Base-by-base conservation (phyloP, 495 filamentous ascomycete genomes). In the Xylaria scruposa region DNA sequence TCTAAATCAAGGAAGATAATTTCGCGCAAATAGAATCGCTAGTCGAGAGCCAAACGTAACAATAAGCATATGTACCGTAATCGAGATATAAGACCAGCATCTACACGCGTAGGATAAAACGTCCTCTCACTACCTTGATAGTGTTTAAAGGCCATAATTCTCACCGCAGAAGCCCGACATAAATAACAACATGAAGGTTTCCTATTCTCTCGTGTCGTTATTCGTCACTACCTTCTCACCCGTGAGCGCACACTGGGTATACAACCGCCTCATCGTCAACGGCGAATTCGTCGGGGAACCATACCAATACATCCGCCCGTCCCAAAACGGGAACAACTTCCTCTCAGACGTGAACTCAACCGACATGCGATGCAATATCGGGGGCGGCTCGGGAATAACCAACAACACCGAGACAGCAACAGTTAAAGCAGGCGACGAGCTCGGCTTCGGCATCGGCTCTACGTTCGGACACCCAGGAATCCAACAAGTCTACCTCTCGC, bases 341-440 rank as follows among this genome's bases (percentile, higher is more conserved):
- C 80, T 85, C 7, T 78, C 67, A 0, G 53, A 78, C 54, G 77
- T 81, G 7, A 79, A 75, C 58, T 74, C 68, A 12, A 77, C 76
- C 5, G 80, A 80, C 61, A 75, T 84, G 38, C 72, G 81, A 29
- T 84, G 82, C 73, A 82, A 78, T 31, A 70, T 68, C 7, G 73
- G 73, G 17, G 71, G 70, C 19, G 12, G 19, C 19, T 46, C 68
- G 3, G 58, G 58, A 15, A 0, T 38, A 4, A 1, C 29, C 26
- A 60, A 60, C 58, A 38, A 60, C 5, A 44, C 68, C 15, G 68
- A 61, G 33, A 74, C 62, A 1, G 60, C 59, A 19, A 53, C 72
- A 2, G 76, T 81, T 12, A 65, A 59, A 31, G 76, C 81, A 10
- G 79, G 81, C 61, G 66, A 73, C 47, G 77, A 67, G 10, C 69